Evolutionary conservation across 257 asterid genomes (phyloP).

Genomic region (Salvia miltiorrhiza): DNA sequence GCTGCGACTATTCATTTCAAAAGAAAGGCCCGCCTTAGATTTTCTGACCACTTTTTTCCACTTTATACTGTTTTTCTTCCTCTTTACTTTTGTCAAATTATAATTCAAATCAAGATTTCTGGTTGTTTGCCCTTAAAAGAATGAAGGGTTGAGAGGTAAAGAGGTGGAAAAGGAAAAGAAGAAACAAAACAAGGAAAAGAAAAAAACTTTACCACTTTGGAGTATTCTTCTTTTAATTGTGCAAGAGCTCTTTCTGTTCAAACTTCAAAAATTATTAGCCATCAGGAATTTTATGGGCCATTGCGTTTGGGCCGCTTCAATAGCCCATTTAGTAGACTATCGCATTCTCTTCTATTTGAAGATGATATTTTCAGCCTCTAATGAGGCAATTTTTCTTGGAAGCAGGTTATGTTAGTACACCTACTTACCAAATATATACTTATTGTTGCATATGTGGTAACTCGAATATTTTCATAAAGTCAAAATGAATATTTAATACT

Average conservation of each 20-base stretch:
- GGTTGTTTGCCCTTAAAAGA: neutral
- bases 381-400: too few relatives aligned
- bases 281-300: neutral
- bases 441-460: too few relatives aligned
- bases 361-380: too few relatives aligned
- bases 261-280: conserved; percentile 9
- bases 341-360: too few relatives aligned
- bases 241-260: neutral
- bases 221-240: conserved; percentile 3
- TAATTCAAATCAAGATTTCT: neutral
- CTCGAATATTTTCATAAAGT: too few relatives aligned
- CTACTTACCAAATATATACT: too few relatives aligned
- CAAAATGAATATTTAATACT: too few relatives aligned
- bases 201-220: conserved; percentile 16
- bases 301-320: neutral
- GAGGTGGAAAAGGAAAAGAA: neutral
- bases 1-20: conserved; percentile 38
- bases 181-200: neutral
- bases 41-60: conserved; percentile 44
- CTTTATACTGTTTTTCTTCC: conserved; percentile 26
- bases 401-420: too few relatives aligned
- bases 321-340: neutral
- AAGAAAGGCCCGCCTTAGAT: conserved; percentile 65
- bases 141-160: neutral
- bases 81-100: conserved; percentile 16